Evolutionary conservation across 2,329 filamentous ascomycete genomes (phyloP).

Genomic region (Decorospora gaudefroyi): DNA sequence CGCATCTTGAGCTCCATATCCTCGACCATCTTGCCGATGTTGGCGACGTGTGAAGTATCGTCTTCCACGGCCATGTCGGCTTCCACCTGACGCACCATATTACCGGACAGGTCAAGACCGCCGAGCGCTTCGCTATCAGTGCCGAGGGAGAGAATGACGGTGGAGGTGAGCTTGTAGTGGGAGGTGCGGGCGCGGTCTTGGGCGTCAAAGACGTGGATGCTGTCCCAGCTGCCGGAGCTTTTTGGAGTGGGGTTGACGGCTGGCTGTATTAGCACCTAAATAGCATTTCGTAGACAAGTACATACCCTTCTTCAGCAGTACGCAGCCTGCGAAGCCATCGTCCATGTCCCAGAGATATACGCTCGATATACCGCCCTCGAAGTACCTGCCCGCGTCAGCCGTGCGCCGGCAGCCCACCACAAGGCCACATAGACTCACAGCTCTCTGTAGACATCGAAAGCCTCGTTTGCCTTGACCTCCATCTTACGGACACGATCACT

Average conservation of each 20-base stretch:
- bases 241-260: slow-evolving; percentile 68
- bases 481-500: slow-evolving; percentile 90
- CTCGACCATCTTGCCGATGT: slow-evolving; percentile 88
- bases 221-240: slow-evolving; percentile 88
- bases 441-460: slow-evolving; percentile 95
- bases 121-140: slow-evolving; percentile 70
- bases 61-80: slow-evolving; percentile 86
- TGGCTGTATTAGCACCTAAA: slow-evolving; percentile 47
- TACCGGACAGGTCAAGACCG: slow-evolving; percentile 89
- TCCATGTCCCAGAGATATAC: slow-evolving; percentile 99
- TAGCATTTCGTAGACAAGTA: slow-evolving; percentile 10
- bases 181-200: slow-evolving; percentile 88
- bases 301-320: slow-evolving; percentile 90
- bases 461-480: slow-evolving; percentile 92
- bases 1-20: slow-evolving; percentile 99
- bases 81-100: slow-evolving; percentile 97
- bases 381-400: slow-evolving; percentile 63
- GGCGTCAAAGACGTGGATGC: slow-evolving; percentile 97
- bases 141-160: slow-evolving; percentile 88
- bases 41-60: slow-evolving; percentile 92
- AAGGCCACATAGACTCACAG: slow-evolving; percentile 56
- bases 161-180: slow-evolving; percentile 97
- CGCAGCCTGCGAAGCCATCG: slow-evolving; percentile 95
- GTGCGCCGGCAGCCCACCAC: not conserved
- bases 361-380: slow-evolving; percentile 92